Base-by-base conservation (phyloP, 2,329 filamentous ascomycete genomes). In the Trichoderma endophyticum region DNA sequence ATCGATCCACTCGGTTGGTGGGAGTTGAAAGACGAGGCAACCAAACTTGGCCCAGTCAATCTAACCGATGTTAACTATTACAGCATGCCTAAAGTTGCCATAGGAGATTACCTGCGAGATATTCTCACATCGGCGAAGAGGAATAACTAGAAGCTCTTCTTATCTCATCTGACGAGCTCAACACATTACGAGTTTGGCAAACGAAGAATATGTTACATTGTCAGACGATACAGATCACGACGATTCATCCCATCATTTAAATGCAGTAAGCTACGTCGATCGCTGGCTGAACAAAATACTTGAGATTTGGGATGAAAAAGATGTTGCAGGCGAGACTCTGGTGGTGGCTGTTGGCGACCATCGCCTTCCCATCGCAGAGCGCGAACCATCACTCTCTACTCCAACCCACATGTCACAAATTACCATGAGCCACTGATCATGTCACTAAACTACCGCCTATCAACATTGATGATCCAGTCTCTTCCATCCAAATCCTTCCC, bases 91-190 rank as follows among this genome's bases (percentile, higher is more conserved):
- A 80, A 82, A 71, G 74, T 76, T 6, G 77, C 75, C 0, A 67
- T 82, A 15, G 76, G 79, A 59, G 76, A 81, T 15, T 81, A 82
- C n/a, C 75, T 81, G 43, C 74, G 73, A 4, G 79, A 82, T 60
- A 74, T 77, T 15, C 81, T 82, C 6, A 0, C 39, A 48, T 48
- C n/a, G 43, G 9, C 43, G 1, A 7, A 11, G 1, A 74, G 78
- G 51, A 77, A 77, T 1, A 75, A 81, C 15, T 76, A 80, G 54
- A 76, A 80, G 11, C 74, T 81, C 0, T 82, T 82, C 36, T 69
- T 82, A 1, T 78, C 79, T 2, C 81, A 82, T 71, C 70, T 82
- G 3, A 82, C 81, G 3, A 81, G 80, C 72, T 82, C 80, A 4
- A 78, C 77, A 3, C 80, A 82, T 68, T 80, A 82, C 57, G 78